Percentiles rank a stretch among this genome's conserved stretches.
These are phyloP conservation scores for Stagonosporopsis chrysanthemi DNA, from an alignment of 2,329 filamentous ascomycete genomes.

Conservation along the genomic window DNA sequence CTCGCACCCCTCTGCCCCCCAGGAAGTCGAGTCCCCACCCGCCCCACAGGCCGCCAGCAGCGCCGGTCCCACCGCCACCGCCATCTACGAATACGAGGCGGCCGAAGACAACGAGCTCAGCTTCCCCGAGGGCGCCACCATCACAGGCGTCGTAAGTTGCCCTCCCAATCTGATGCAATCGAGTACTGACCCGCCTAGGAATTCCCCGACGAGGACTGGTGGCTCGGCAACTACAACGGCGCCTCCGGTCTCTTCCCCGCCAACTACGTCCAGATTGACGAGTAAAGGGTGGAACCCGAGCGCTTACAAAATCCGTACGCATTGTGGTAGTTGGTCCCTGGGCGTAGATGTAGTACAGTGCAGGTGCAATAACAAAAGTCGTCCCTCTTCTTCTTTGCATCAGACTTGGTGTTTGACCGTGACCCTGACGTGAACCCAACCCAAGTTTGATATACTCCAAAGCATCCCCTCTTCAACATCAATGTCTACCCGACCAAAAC, in stretches of 20 bases:
- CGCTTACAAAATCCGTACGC: neutral
- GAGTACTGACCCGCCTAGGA: constrained; percentile 63
- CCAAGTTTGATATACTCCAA: too few species aligned
- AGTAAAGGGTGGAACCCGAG: constrained; percentile 44
- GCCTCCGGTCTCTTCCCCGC: constrained; percentile 79
- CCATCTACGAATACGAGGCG: constrained; percentile 94
- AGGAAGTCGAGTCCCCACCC: constrained; percentile 44
- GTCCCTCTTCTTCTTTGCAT: too few species aligned
- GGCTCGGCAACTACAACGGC: constrained; percentile 86
- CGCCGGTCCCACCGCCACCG: constrained; percentile 75
- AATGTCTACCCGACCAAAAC: too few species aligned
- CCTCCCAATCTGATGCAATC: neutral
- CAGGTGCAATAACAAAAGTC: too few species aligned
- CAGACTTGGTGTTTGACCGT: too few species aligned
- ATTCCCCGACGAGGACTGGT: constrained; percentile 99
- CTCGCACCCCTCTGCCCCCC: constrained; percentile 52
- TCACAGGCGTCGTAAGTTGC: constrained; percentile 75
- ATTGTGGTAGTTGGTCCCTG: neutral
- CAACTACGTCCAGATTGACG: constrained; percentile 59
- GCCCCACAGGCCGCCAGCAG: constrained; percentile 48
- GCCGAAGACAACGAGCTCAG: constrained; percentile 88
- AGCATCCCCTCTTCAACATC: too few species aligned
- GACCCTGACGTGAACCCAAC: too few species aligned
- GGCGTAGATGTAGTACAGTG: too few species aligned
- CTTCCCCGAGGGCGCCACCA: constrained; percentile 87